A percentile compares a stretch with the other conserved stretches of the same genome.
These are phyloP conservation scores for Aphanocladium album DNA, from an alignment of 2,329 filamentous ascomycete genomes.

Conservation along the genomic window DNA sequence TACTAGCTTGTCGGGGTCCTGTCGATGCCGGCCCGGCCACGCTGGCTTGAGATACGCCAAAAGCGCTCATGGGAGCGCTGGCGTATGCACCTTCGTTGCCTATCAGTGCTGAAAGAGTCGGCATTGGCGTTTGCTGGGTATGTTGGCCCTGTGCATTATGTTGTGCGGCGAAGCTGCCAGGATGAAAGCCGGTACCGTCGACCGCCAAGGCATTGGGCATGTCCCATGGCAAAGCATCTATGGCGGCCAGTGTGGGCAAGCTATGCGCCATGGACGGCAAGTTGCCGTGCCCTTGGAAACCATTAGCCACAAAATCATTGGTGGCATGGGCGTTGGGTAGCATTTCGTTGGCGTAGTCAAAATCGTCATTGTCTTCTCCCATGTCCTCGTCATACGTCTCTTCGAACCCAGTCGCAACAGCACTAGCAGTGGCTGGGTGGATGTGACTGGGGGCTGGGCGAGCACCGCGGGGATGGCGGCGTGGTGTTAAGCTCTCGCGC, in stretches of 20 bases:
- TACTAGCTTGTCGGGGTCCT: slow-evolving; percentile 19
- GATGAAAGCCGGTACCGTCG: background rate
- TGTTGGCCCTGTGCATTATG: slow-evolving; percentile 15
- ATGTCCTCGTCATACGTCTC: slow-evolving; percentile 39
- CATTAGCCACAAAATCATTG: background rate
- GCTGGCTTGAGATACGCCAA: slow-evolving; percentile 25
- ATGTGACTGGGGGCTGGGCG: background rate
- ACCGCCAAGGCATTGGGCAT: background rate
- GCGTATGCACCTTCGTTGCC: slow-evolving; percentile 22
- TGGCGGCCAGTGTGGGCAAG: background rate
- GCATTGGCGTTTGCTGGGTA: slow-evolving; percentile 16
- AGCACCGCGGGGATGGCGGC: slow-evolving; percentile 14
- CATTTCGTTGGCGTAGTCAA: slow-evolving; percentile 38
- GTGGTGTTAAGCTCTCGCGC: slow-evolving; percentile 28
- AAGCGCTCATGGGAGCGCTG: slow-evolving; percentile 16
- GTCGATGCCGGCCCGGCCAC: slow-evolving; percentile 24
- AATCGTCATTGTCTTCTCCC: slow-evolving; percentile 40
- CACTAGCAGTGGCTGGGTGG: slow-evolving; percentile 15
- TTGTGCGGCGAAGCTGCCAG: background rate
- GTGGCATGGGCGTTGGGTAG: slow-evolving; percentile 23
- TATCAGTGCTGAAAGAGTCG: slow-evolving; percentile 24
- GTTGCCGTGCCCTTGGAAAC: background rate
- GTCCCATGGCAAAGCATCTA: slow-evolving; percentile 2
- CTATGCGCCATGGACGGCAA: slow-evolving; percentile 11
- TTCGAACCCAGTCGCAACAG: slow-evolving; percentile 23